Evolutionary conservation across 2,329 filamentous ascomycete species (phyloP), one percentile per base, ranked within the genome.

Genomic region (Xylaria sp.): DNA sequence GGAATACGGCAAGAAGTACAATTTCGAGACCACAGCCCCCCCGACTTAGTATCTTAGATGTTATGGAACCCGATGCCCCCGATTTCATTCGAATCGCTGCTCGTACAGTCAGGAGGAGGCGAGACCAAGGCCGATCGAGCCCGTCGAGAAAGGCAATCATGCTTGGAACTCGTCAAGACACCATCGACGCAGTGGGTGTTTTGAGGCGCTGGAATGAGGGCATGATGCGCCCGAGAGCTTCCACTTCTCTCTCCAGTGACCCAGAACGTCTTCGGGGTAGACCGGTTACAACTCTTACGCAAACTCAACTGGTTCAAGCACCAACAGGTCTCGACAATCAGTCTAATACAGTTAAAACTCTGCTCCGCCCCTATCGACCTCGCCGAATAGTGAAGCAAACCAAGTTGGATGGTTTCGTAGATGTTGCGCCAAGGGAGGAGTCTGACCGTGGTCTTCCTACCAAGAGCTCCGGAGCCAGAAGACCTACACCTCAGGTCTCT

Each of bases 81-180:
- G 72, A 70, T 1, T 88, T 88, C 63, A 72, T 88, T 39, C 83
- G 78, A 60, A 78, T 88, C 67, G 85, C 85, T 54, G 84, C 83
- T 49, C 82, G 85, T 13, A 77, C 82, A 55, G 83, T 79, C 3
- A 80, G 74, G 57, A 76, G 71, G 55, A 78, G 76, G 39, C 67
- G 63, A 30, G 76, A 78, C 10, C 74, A 80, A 63, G 85, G 85
- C 13, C 80, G 81, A 67, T 76, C 80, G 5, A 85, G 79, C 57
- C 83, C 83, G 1, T 73, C 73, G 0, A 76, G 68, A 49, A 88
- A 88, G 67, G 70, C 75, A n/a, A 84, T 88, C 61, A 78, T 79
- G 58, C 74, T 88, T n/a, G 83, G 82, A 19, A 85, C 78, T 35
- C 79, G 83, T n/a, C 75, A 76, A 63, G 85, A 88, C 66, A 83